Evolutionary conservation across 108 stramenopile species (phyloP), one percentile per base, ranked within the genome.

Genomic region (Cyclotella sp.): DNA sequence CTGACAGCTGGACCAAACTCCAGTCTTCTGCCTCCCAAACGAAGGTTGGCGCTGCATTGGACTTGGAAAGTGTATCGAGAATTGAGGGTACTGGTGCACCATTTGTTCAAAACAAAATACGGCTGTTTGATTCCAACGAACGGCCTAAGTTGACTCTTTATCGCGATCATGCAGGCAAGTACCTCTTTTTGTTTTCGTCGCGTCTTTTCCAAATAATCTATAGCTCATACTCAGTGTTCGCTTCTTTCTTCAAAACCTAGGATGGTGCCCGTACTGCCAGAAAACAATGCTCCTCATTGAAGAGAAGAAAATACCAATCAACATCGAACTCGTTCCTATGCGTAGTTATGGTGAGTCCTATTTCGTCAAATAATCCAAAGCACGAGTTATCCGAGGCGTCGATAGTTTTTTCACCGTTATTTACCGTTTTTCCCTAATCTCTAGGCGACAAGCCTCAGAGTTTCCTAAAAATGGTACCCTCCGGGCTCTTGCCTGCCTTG

Each of bases 261-360:
- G 79, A 10, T 82, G 84, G 84, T 85, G 85, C 42, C 85, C 85
- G 19, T 85, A 85, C 45, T 85, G 85, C 54, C 82, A 85, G 72
- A 83, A 86, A 60, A 81, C 82, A 0, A 96, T 93, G 89, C 76
- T 98, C 14, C 67, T 97, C 45, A 87, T 98, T 42, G 97, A 98
- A 81, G 97, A 97, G 72, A 98, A 98, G 78, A 76, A 84, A 45
- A 86, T 97, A 14, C 96, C 96, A 9, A 90, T 95, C 74, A 80
- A 89, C 26, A 93, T 98, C 40, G 94, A 93, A 69, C 82, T 97
- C 14, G 93, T 98, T 45, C 93, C 93, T 49, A 98, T 98, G 97
- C 69, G 97, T 69, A 84, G 81, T 40, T 98, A 98, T 72, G 97
- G 60, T 61, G 30, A 61, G 60, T 39, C 34, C 13, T 39, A 18